A percentile compares a stretch with the other conserved stretches of the same genome.
Evolutionary conservation across 2,329 filamentous ascomycete genomes (phyloP).

Genomic region (Trichoderma polysporum): DNA sequence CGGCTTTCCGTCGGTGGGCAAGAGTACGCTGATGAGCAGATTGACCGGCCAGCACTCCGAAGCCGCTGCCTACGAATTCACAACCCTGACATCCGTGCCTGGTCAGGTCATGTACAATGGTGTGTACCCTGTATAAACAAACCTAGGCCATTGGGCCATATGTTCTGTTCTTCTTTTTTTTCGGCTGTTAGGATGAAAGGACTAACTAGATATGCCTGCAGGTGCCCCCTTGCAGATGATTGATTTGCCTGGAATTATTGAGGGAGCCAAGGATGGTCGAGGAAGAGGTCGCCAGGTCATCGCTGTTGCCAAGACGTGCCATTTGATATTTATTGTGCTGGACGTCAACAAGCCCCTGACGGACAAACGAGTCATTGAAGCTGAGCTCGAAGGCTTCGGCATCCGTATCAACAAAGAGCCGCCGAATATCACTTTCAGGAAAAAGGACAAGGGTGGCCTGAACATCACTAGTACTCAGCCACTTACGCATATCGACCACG

Average conservation of each 20-base stretch:
- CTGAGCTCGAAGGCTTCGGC: conserved; percentile 93
- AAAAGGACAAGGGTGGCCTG: conserved; percentile 98
- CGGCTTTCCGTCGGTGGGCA: conserved; percentile 96
- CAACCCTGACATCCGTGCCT: conserved; percentile 93
- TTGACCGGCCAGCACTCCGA: conserved; percentile 97
- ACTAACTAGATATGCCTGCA: conserved; percentile 27
- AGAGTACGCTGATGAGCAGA: conserved; percentile 94
- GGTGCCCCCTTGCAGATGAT: conserved; percentile 96
- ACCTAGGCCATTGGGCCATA: neutral
- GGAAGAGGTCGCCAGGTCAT: conserved; percentile 98
- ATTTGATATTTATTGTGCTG: conserved; percentile 97
- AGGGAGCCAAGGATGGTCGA: conserved; percentile 97
- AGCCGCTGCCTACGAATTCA: conserved; percentile 97
- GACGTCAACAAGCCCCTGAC: conserved; percentile 98
- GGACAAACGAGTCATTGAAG: conserved; percentile 94
- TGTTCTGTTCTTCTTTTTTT: neutral
- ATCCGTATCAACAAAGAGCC: conserved; percentile 97
- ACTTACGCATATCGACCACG: conserved; percentile 86
- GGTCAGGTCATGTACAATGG: conserved; percentile 95
- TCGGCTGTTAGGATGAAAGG: neutral
- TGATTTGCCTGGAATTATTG: conserved; percentile 96
- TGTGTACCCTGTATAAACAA: conserved; percentile 31
- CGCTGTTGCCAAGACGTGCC: conserved; percentile 96
- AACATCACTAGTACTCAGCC: conserved; percentile 95
- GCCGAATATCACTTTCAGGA: conserved; percentile 98